Conservation (phyloP, 345 rosid genomes). For the Hypericum perforatum region DNA sequence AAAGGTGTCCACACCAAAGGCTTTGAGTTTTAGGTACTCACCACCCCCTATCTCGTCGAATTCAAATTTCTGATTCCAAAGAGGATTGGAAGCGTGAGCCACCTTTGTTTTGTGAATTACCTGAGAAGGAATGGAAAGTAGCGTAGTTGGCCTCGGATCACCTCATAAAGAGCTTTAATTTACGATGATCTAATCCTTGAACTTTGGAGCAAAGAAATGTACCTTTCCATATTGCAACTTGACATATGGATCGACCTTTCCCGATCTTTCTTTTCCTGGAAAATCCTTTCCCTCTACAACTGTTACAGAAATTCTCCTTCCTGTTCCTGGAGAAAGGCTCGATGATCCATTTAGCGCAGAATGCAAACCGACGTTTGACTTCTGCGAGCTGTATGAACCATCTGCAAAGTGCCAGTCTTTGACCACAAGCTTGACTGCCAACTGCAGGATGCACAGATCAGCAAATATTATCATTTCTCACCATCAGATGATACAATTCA, state of each 20-base stretch:
- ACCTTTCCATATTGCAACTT: constrained; percentile 95
- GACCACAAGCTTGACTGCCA: constrained; percentile 61
- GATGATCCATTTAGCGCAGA: constrained; percentile 45
- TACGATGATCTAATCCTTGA: neutral
- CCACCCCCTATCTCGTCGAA: constrained; percentile 79
- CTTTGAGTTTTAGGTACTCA: constrained; percentile 70
- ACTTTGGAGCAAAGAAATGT: constrained; percentile 3
- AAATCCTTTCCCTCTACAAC: constrained; percentile 67
- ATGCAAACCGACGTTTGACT: constrained; percentile 28
- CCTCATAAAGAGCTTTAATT: neutral
- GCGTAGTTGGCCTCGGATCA: constrained; percentile 1
- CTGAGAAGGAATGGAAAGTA: constrained; percentile 23
- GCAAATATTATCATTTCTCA: too few species aligned
- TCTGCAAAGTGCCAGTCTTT: constrained; percentile 98
- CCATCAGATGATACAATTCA: too few species aligned
- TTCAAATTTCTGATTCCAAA: constrained; percentile 75
- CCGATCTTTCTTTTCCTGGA: constrained; percentile 42
- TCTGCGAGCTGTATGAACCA: constrained; percentile 63
- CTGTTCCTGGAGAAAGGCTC: constrained; percentile 47
- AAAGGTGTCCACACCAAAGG: constrained; percentile 60
- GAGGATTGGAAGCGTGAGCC: constrained; percentile 35
- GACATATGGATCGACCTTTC: constrained; percentile 64
- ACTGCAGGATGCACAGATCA: constrained; percentile 29
- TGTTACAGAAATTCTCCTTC: constrained; percentile 54
- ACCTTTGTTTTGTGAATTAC: constrained; percentile 54